A percentile compares a stretch with the other conserved stretches of the same genome.
Evolutionary conservation across 1,139 yeast species (phyloP).

Genomic region (Ogataea hybrid): DNA sequence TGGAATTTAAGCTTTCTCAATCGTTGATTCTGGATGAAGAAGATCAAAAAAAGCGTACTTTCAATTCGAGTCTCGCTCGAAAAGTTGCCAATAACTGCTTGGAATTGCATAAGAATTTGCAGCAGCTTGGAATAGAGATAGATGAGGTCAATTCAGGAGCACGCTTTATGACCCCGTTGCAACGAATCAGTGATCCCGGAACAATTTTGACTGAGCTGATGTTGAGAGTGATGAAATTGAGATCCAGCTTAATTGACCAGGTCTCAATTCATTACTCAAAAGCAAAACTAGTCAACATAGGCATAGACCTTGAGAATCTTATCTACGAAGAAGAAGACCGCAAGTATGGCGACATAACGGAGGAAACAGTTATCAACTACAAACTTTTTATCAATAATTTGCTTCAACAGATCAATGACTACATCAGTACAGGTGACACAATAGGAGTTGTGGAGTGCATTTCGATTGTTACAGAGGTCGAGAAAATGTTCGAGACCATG

Average conservation of each 20-base stretch:
- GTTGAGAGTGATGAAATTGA: constrained; percentile 47
- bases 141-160: constrained; percentile 46
- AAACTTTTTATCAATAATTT: constrained; percentile 51
- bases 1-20: constrained; percentile 45
- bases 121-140: constrained; percentile 44
- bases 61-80: constrained; percentile 47
- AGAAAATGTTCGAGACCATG: constrained; percentile 54
- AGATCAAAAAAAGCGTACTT: constrained; percentile 37
- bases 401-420: constrained; percentile 49
- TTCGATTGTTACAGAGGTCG: constrained; percentile 60
- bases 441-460: constrained; percentile 56
- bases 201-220: constrained; percentile 51
- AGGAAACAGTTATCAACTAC: constrained; percentile 44
- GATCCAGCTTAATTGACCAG: constrained; percentile 47
- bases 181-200: constrained; percentile 57
- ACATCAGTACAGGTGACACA: constrained; percentile 47
- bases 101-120: constrained; percentile 43
- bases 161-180: constrained; percentile 42
- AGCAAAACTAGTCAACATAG: constrained; percentile 54
- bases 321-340: constrained; percentile 29
- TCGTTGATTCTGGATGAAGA: constrained; percentile 38
- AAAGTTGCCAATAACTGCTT: constrained; percentile 49
- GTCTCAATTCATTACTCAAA: constrained; percentile 54
- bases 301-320: constrained; percentile 50
- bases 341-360: constrained; percentile 23